A percentile compares a stretch with the other conserved stretches of the same genome.
Evolutionary conservation across 352 stramenopile genomes (phyloP).

Genomic region (Plasmopara muralis): DNA sequence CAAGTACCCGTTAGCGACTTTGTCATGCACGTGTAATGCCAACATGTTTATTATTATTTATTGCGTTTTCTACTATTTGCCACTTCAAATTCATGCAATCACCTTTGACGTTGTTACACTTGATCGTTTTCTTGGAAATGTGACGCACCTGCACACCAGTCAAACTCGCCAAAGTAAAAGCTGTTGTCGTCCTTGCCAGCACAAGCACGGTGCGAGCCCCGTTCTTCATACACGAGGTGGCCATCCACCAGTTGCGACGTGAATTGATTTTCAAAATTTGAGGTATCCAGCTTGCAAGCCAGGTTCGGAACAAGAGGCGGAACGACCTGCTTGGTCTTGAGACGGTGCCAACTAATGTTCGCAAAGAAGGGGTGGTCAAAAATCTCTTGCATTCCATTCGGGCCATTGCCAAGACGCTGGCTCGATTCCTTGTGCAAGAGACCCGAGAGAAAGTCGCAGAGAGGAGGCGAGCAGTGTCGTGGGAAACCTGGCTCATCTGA

Average conservation of each 20-base stretch:
- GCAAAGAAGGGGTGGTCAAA: conserved; percentile 73
- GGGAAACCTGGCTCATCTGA: conserved; percentile 89
- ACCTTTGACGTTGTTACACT: not conserved
- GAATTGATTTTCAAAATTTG: conserved; percentile 72
- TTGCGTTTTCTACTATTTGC: conserved; percentile 12
- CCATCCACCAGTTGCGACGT: conserved; percentile 60
- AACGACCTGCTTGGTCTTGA: conserved; percentile 65
- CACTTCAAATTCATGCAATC: not conserved
- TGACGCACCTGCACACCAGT: conserved; percentile 57
- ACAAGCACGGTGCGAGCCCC: conserved; percentile 18
- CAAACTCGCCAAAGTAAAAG: conserved; percentile 65
- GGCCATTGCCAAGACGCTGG: conserved; percentile 48
- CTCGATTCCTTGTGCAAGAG: conserved; percentile 55
- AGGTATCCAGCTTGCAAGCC: conserved; percentile 43
- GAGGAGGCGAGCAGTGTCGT: conserved; percentile 72
- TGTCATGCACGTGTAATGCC: conserved; percentile 42
- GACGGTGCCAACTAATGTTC: conserved; percentile 68
- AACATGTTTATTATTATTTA: conserved; percentile 32
- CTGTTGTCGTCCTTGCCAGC: conserved; percentile 26
- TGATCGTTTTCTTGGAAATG: conserved; percentile 27
- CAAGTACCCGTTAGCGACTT: conserved; percentile 56
- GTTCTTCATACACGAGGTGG: conserved; percentile 52
- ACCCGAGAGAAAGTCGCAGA: conserved; percentile 47
- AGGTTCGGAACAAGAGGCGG: conserved; percentile 55
- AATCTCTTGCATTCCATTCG: conserved; percentile 60